Percentiles rank a stretch among this genome's conserved stretches.
These are phyloP conservation scores for Heritiera littoralis DNA, from an alignment of 345 rosid genomes.

Conservation along the genomic window DNA sequence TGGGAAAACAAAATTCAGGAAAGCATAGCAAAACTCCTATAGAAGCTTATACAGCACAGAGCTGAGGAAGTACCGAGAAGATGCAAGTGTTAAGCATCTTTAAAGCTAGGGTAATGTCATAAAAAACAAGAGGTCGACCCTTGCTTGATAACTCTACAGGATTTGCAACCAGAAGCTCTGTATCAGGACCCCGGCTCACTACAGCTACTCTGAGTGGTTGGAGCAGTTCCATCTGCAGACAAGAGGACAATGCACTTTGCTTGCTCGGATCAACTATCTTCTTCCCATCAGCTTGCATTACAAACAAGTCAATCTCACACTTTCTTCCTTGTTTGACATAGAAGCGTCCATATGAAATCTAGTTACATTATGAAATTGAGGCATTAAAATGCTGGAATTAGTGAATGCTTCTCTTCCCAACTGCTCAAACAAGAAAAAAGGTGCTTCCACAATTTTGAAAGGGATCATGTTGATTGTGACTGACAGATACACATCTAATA, in stretches of 20 bases:
- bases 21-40: background rate
- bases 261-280: slow-evolving; percentile 84
- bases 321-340: slow-evolving; percentile 49
- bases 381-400: background rate
- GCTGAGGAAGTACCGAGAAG: slow-evolving; percentile 59
- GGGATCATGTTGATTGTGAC: background rate
- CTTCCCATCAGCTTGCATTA: slow-evolving; percentile 80
- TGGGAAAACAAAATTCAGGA: slow-evolving; percentile 1
- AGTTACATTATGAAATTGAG: slow-evolving; percentile 19
- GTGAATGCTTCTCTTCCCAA: slow-evolving; percentile 6
- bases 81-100: slow-evolving; percentile 73
- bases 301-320: slow-evolving; percentile 88
- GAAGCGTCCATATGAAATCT: slow-evolving; percentile 96
- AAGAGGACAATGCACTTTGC: slow-evolving; percentile 61
- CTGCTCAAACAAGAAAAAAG: background rate
- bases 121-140: slow-evolving; percentile 92
- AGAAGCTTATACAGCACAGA: slow-evolving; percentile 13
- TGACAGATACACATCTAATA: background rate
- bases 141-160: slow-evolving; percentile 93
- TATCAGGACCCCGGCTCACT: slow-evolving; percentile 86
- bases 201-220: slow-evolving; percentile 89
- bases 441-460: background rate
- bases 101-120: slow-evolving; percentile 84
- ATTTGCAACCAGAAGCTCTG: slow-evolving; percentile 87
- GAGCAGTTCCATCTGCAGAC: slow-evolving; percentile 64